A percentile compares a stretch with the other conserved stretches of the same genome.
Conservation (phyloP, 139 green algal species). For the Chlorella sp. region DNA sequence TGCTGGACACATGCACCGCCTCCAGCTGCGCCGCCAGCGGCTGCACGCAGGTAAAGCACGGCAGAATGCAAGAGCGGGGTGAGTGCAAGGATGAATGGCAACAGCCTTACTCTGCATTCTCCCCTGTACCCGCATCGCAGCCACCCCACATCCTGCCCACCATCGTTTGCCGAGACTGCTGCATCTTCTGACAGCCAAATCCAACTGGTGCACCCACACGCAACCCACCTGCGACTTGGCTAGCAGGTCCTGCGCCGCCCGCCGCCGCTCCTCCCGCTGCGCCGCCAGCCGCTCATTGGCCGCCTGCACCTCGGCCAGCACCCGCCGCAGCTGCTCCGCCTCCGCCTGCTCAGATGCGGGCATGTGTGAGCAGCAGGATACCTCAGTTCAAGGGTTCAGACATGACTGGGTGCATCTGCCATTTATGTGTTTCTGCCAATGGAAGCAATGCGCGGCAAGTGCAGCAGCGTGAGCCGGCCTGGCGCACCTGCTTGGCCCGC, state of each 20-base stretch:
- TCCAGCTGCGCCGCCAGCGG: conserved; percentile 14
- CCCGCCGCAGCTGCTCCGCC: conserved; percentile 5
- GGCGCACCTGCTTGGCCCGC: conserved; percentile 1
- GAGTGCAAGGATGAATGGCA: background rate
- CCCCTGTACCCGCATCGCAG: too few species aligned
- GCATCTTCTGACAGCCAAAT: background rate
- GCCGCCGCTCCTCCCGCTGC: background rate
- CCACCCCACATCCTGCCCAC: background rate
- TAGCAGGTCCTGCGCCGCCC: conserved; percentile 10
- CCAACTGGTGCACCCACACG: background rate
- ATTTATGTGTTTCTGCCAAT: too few species aligned
- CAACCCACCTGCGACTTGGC: conserved; percentile 27
- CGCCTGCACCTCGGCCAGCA: conserved; percentile 12
- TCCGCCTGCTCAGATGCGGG: conserved; percentile 13
- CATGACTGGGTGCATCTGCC: too few species aligned
- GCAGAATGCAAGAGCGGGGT: background rate
- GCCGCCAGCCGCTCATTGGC: background rate
- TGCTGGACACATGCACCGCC: conserved; percentile 10
- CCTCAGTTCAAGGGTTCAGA: too few species aligned
- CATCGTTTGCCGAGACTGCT: background rate
- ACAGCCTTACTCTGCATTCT: background rate
- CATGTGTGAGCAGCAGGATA: too few species aligned
- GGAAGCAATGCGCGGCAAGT: too few species aligned
- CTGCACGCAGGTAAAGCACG: background rate
- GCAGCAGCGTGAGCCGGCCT: too few species aligned